Evolutionary conservation across 176 grass and related monocot species (phyloP).

Genomic region (Saccharum officinarum): DNA sequence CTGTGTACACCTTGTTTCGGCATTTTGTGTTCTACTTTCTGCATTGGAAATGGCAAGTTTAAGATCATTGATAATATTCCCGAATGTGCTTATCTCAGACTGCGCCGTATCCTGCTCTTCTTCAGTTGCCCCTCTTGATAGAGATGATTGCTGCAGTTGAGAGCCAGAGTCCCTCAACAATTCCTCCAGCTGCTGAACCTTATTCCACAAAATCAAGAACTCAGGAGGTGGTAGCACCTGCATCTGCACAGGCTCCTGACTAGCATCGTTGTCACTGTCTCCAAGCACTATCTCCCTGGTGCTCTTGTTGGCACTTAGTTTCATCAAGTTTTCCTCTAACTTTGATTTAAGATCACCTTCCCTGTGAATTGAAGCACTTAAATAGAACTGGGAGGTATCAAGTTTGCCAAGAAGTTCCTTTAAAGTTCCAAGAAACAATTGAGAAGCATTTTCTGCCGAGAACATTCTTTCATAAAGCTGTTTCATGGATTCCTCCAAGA

Average conservation of each 20-base stretch:
- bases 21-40: constrained; percentile 51
- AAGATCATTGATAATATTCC: constrained; percentile 48
- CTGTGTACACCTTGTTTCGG: constrained; percentile 48
- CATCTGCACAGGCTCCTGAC: constrained; percentile 11
- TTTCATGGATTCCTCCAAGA: constrained; percentile 60
- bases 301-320: not conserved
- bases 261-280: not conserved
- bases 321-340: constrained; percentile 23
- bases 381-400: constrained; percentile 28
- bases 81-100: not conserved
- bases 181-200: constrained; percentile 39
- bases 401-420: constrained; percentile 56
- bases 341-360: constrained; percentile 32
- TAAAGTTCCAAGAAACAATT: constrained; percentile 51
- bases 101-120: not conserved
- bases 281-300: not conserved
- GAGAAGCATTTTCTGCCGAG: constrained; percentile 64
- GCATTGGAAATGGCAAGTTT: constrained; percentile 45
- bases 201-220: constrained; percentile 40
- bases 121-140: constrained; percentile 21
- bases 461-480: constrained; percentile 50
- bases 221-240: constrained; percentile 14
- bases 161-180: constrained; percentile 32
- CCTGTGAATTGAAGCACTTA: constrained; percentile 32
- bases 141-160: not conserved